phyloP scores from a whole-genome alignment of 257 asterid species.

The Marsdenia floribunda region DNA sequence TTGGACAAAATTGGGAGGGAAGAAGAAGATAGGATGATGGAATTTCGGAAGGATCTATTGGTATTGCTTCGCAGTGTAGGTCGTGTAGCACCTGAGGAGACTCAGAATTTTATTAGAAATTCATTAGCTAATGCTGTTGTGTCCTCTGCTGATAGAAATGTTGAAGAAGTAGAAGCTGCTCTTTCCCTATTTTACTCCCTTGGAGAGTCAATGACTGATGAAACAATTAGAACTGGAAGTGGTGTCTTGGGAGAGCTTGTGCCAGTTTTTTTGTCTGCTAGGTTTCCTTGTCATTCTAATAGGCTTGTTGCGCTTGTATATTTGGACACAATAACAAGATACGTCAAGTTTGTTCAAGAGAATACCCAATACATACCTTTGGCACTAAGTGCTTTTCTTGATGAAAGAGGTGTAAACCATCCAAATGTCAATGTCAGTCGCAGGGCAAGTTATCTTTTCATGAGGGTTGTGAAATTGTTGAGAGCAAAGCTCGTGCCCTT shows the following conservation, averaged over 20 bases:
- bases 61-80: slow-evolving; percentile 72
- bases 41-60: slow-evolving; percentile 76
- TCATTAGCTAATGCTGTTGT: slow-evolving; percentile 58
- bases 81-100: slow-evolving; percentile 85
- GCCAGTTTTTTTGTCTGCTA: slow-evolving; percentile 75
- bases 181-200: slow-evolving; percentile 82
- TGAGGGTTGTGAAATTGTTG: slow-evolving; percentile 85
- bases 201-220: slow-evolving; percentile 79
- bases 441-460: slow-evolving; percentile 92
- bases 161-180: slow-evolving; percentile 93
- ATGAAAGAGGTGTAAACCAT: slow-evolving; percentile 94
- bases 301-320: slow-evolving; percentile 88
- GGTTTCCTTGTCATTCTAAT: slow-evolving; percentile 84
- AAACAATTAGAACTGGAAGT: slow-evolving; percentile 56
- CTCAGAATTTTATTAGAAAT: slow-evolving; percentile 70
- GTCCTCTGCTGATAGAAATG: slow-evolving; percentile 59
- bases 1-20: slow-evolving; percentile 83
- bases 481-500: slow-evolving; percentile 83
- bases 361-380: slow-evolving; percentile 72
- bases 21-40: slow-evolving; percentile 91
- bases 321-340: slow-evolving; percentile 82
- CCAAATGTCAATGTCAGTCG: slow-evolving; percentile 68
- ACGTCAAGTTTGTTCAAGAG: slow-evolving; percentile 68
- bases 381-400: slow-evolving; percentile 75
- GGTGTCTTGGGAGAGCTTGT: slow-evolving; percentile 69